Conservation (phyloP, 1,284 basidiomycete species). For the Earliella scabrosa region DNA sequence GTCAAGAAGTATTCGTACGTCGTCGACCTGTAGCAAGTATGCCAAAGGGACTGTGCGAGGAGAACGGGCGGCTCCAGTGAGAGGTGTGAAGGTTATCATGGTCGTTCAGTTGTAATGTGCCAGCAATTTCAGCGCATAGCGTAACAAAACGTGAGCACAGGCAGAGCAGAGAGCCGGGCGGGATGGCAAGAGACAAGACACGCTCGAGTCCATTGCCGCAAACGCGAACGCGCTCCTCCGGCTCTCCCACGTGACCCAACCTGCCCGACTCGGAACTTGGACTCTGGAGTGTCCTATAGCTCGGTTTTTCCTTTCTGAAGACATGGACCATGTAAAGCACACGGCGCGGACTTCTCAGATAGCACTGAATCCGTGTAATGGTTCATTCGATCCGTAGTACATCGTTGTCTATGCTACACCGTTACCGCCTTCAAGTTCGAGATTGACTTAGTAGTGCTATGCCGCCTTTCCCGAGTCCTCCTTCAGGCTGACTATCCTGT, state of each 20-base stretch:
- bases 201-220: background rate
- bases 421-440: too few species aligned
- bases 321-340: too few species aligned
- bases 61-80: slow-evolving; percentile 81
- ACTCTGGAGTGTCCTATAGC: too few species aligned
- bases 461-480: slow-evolving; percentile 89
- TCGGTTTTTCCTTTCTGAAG: too few species aligned
- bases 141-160: background rate
- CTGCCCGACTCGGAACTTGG: too few species aligned
- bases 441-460: too few species aligned
- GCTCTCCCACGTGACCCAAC: background rate
- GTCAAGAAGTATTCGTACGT: slow-evolving; percentile 92
- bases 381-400: too few species aligned
- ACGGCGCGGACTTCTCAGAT: too few species aligned
- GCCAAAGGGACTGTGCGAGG: slow-evolving; percentile 68
- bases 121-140: slow-evolving; percentile 5
- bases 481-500: slow-evolving; percentile 94
- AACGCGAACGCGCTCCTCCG: slow-evolving; percentile 8
- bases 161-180: too few species aligned
- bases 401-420: too few species aligned
- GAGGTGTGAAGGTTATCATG: slow-evolving; percentile 94
- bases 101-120: background rate
- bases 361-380: too few species aligned
- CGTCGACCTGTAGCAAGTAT: slow-evolving; percentile 94
- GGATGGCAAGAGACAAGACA: background rate